Evolutionary conservation across 345 rosid species (phyloP), one percentile per base, ranked within the genome.

Genomic region (Clausena lansium): DNA sequence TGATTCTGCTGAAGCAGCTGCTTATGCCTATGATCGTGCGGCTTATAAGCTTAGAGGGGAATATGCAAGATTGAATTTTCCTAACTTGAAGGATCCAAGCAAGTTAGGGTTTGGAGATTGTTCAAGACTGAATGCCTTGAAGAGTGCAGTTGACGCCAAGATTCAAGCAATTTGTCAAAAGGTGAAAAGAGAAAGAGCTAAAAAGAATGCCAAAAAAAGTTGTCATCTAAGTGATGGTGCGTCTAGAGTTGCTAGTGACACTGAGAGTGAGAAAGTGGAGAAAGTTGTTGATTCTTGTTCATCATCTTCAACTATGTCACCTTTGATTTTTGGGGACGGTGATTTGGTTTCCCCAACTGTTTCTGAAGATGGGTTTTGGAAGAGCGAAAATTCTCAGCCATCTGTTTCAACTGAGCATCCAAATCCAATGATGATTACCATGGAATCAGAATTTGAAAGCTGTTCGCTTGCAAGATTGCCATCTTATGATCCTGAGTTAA

Each of bases 1-100:
- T 24, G 97, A 92, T 17, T 89, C 97, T 2, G 94, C 98, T 0
- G 95, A 96, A 81, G 91, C 98, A 20, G 99, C 98, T 5, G 98
- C 98, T 32, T 94, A 88, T 69, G 98, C 99, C 45, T 96, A 96
- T 67, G 99, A 96, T 74, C 88, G 95, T n/a, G 99, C 98, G 4
- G 99, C 99, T n/a, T 92, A 94, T 65, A 94, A 94, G 84, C 94
- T 96, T 14, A 83, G 99, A 50, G 98, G 99, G 14, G 98, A 96
- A 72, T 94, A 96, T 73, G 99, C 99, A 1, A 83, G 94, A 64
- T 81, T 94, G 78, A 96, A 96, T 76, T 96, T 96, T 77, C 98
- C 98, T 0, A 89, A 94, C 74, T 82, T 90, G 17, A 89, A 91
- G 55, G 99, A 96, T 60, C 89, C 89, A 1, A 82, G 79, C 10